Percentiles rank a stretch among this genome's conserved stretches.
Conservation (phyloP, 345 rosid genomes). For the Brassica incana region DNA sequence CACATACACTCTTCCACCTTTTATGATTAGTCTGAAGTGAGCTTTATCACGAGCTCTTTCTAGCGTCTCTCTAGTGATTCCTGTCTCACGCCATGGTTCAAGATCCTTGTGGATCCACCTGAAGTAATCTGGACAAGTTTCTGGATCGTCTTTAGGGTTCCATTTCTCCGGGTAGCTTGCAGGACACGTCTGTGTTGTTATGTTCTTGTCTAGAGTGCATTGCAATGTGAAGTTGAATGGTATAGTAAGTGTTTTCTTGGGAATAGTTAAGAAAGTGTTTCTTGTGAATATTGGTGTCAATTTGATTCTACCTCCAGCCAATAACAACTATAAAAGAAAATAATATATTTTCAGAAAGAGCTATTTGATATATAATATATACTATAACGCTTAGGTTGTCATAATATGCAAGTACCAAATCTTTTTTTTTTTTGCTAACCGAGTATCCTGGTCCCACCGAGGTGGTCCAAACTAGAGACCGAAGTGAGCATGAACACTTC, state of each 20-base stretch:
- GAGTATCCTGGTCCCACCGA: no score
- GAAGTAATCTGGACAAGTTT: constrained; percentile 62
- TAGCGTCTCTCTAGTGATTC: constrained; percentile 51
- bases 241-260: not conserved
- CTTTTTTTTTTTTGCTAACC: no score
- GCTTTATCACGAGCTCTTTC: constrained; percentile 46
- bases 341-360: not conserved
- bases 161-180: constrained; percentile 24
- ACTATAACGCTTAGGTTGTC: no score
- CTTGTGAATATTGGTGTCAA: constrained; percentile 8
- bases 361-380: not conserved
- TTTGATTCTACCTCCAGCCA: constrained; percentile 17
- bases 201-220: constrained; percentile 33
- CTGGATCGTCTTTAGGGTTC: not conserved
- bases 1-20: constrained; percentile 51
- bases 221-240: constrained; percentile 26
- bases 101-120: constrained; percentile 66
- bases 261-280: not conserved
- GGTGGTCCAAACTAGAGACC: no score
- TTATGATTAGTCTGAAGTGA: constrained; percentile 49
- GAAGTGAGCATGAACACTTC: no score
- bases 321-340: constrained; percentile 18
- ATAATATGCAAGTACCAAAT: no score
- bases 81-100: constrained; percentile 46
- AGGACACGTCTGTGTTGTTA: constrained; percentile 35